Conservation (phyloP, 768 basidiomycete species). For the Collybia sordida region DNA sequence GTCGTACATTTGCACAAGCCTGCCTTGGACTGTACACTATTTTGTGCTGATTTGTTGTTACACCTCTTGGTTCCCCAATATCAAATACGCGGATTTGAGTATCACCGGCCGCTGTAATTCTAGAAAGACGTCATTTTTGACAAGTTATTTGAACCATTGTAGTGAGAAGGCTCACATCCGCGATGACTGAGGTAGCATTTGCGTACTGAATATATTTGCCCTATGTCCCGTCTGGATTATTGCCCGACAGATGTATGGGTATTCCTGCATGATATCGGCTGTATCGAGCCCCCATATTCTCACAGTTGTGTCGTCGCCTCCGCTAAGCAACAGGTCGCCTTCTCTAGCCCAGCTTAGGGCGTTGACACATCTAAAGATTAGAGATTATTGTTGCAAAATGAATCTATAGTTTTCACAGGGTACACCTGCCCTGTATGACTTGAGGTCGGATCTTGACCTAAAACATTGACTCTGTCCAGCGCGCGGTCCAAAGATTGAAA, state of each 20-base stretch:
- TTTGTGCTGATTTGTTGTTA: conserved; percentile 39
- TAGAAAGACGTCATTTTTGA: no score
- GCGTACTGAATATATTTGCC: conserved; percentile 83
- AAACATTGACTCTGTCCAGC: conserved; percentile 69
- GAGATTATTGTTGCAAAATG: neutral
- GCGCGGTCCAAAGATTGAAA: conserved; percentile 23
- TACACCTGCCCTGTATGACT: conserved; percentile 70
- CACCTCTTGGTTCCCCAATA: conserved; percentile 42
- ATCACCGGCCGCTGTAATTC: conserved; percentile 76
- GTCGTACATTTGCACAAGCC: conserved; percentile 51
- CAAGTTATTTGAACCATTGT: conserved; percentile 1
- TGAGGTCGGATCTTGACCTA: conserved; percentile 48
- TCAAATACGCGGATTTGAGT: conserved; percentile 79
- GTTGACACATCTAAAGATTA: conserved; percentile 63
- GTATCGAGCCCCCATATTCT: conserved; percentile 77
- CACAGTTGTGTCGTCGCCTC: conserved; percentile 75
- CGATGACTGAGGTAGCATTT: conserved; percentile 78
- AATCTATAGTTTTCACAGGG: neutral
- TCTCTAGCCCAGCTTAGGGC: conserved; percentile 71
- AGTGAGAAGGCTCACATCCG: conserved; percentile 55
- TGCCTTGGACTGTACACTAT: conserved; percentile 44
- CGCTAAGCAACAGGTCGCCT: conserved; percentile 65
- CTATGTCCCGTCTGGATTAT: conserved; percentile 80
- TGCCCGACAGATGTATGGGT: conserved; percentile 63
- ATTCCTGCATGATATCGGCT: conserved; percentile 41